Evolutionary conservation across 768 basidiomycete genomes (phyloP).

Genomic region (Leucosporidium creatinivorum): DNA sequence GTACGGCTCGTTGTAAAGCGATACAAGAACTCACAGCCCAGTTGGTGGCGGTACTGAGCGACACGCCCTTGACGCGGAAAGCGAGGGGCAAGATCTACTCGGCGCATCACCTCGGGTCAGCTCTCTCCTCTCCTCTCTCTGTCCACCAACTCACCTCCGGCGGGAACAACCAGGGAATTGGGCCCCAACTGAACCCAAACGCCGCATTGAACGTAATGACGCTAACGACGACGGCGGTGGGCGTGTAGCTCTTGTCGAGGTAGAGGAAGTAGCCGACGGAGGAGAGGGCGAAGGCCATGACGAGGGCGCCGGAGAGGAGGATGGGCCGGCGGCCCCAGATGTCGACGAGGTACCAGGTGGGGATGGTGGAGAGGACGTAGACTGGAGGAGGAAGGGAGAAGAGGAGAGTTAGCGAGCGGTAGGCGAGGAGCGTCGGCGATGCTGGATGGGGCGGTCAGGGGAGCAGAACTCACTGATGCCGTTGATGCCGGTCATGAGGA

Average conservation of each 20-base stretch:
- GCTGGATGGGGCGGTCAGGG: background rate
- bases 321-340: slow-evolving; percentile 82
- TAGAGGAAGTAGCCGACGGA: slow-evolving; percentile 91
- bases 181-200: slow-evolving; percentile 69
- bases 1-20: background rate
- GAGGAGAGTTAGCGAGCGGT: background rate
- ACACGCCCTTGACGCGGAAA: slow-evolving; percentile 91
- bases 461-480: slow-evolving; percentile 46
- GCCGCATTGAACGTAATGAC: slow-evolving; percentile 91
- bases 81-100: slow-evolving; percentile 73
- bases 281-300: slow-evolving; percentile 72
- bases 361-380: slow-evolving; percentile 16
- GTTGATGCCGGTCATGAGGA: slow-evolving; percentile 94
- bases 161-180: slow-evolving; percentile 54
- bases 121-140: slow-evolving; percentile 40
- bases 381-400: background rate
- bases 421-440: slow-evolving; percentile 50
- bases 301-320: slow-evolving; percentile 71
- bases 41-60: slow-evolving; percentile 75
- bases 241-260: slow-evolving; percentile 74
- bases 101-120: slow-evolving; percentile 70
- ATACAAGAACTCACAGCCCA: slow-evolving; percentile 35
- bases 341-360: slow-evolving; percentile 89
- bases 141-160: slow-evolving; percentile 53
- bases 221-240: slow-evolving; percentile 75